Evolutionary conservation across 345 rosid species (phyloP), one percentile per base, ranked within the genome.

Genomic region (Barbarea vulgaris): DNA sequence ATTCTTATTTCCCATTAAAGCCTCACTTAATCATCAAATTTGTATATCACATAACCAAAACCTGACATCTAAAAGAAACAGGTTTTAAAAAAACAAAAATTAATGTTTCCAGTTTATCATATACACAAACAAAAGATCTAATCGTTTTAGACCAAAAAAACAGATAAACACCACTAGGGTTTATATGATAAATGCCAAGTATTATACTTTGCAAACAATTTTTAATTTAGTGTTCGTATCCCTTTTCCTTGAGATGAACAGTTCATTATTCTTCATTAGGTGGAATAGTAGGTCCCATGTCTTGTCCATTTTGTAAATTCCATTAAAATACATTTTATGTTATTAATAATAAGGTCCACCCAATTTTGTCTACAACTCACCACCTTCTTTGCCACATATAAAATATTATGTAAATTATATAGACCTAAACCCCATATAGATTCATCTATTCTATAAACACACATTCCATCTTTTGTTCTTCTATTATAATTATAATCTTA

Each of bases 231-330:
- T 48, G 61, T 67, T 42, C 30, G 9, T 56, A 56, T 46, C 64
- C 33, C 39, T 58, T 67, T 58, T 67, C 27, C 33, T 59, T 19
- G 3, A 60, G 28, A 46, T 46, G 22, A 51, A 73, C 69, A 66
- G 73, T 65, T 55, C 31, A 72, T 59, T 61, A 64, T 51, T 41
- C 81, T 78, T 44, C 73, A 72, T 78, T 78, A 78, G 81, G 77
- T 78, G 81, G 69, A 66, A 78, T 44, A 78, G 52, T 67, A 41
- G 74, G 78, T 73, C 81, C 74, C 81, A 78, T 59, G 74, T 72
- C 70, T 78, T 67, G 64, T 67, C 81, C 74, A 72, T 67, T 72
- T 67, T 60, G 42, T 50, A 28, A 59, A 64, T 64, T 60, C 33
- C 50, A 70, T 39, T 70, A 52, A 12, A 57, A 64, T 42, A 65